phyloP scores from a whole-genome alignment of 108 stramenopile genomes.

The Stephanodiscus triporus region DNA sequence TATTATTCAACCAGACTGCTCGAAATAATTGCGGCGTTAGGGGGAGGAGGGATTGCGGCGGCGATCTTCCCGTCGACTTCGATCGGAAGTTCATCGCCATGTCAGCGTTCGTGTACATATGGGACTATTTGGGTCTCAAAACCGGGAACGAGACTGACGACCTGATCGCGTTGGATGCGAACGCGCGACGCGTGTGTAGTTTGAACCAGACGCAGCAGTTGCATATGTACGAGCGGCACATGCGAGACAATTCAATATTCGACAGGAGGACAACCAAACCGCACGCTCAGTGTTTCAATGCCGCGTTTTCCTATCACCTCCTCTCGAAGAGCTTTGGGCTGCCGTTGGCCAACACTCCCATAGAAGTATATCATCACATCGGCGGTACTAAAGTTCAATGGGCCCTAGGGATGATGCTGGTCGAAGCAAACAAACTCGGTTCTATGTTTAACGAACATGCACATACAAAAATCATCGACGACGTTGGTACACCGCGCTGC shows the following conservation, averaged over 20 bases:
- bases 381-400: slow-evolving; percentile 85
- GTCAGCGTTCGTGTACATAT: slow-evolving; percentile 57
- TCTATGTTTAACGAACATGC: neutral
- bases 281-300: slow-evolving; percentile 75
- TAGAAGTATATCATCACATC: slow-evolving; percentile 59
- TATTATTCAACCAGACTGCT: slow-evolving; percentile 55
- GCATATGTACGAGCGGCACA: slow-evolving; percentile 34
- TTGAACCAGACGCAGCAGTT: slow-evolving; percentile 56
- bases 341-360: slow-evolving; percentile 25
- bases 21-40: slow-evolving; percentile 45
- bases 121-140: slow-evolving; percentile 68
- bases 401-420: slow-evolving; percentile 92
- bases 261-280: slow-evolving; percentile 44
- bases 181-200: slow-evolving; percentile 61
- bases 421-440: slow-evolving; percentile 84
- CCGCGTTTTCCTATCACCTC: slow-evolving; percentile 73
- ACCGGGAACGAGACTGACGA: slow-evolving; percentile 57
- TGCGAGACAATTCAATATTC: slow-evolving; percentile 18
- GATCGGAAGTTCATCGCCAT: slow-evolving; percentile 66
- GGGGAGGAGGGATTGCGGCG: neutral
- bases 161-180: slow-evolving; percentile 47
- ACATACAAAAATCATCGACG: neutral
- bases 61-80: slow-evolving; percentile 15
- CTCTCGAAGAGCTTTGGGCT: slow-evolving; percentile 83
- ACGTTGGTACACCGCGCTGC: neutral